phyloP scores from a whole-genome alignment of 768 basidiomycete genomes.

The Lentinus brumalis region DNA sequence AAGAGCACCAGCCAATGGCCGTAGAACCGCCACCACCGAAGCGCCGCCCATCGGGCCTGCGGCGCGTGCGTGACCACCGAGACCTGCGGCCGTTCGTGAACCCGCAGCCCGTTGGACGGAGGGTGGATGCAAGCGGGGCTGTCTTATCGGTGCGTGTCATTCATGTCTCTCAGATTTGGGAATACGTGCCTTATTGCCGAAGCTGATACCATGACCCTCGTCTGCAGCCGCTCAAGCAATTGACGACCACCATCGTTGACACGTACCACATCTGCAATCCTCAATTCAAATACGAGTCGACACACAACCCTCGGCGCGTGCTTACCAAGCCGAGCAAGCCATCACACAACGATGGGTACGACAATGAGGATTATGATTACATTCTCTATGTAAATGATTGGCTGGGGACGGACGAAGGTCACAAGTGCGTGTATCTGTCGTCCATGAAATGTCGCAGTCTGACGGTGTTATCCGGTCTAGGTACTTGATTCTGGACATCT shows the following conservation, averaged over 20 bases:
- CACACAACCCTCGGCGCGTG: constrained; percentile 93
- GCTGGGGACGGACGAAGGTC: constrained; percentile 90
- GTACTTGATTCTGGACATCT: constrained; percentile 96
- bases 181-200: constrained; percentile 9
- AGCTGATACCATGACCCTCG: constrained; percentile 14
- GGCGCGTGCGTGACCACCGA: constrained; percentile 71
- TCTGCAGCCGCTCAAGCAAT: constrained; percentile 56
- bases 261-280: constrained; percentile 96
- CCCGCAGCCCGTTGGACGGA: constrained; percentile 59
- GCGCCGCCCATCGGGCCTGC: constrained; percentile 74
- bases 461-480: constrained; percentile 39
- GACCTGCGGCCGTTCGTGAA: constrained; percentile 82
- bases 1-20: constrained; percentile 66
- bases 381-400: constrained; percentile 99
- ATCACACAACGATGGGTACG: constrained; percentile 92
- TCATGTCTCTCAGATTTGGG: background rate
- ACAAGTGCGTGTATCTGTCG: constrained; percentile 68
- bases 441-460: constrained; percentile 3
- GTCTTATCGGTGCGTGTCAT: constrained; percentile 74
- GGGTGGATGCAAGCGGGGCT: constrained; percentile 75
- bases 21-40: constrained; percentile 64
- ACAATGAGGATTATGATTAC: constrained; percentile 99
- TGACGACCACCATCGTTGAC: constrained; percentile 86
- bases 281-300: constrained; percentile 90
- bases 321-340: constrained; percentile 98